phyloP scores from a whole-genome alignment of 2,329 filamentous ascomycete species.

The Microsporum audouinii region DNA sequence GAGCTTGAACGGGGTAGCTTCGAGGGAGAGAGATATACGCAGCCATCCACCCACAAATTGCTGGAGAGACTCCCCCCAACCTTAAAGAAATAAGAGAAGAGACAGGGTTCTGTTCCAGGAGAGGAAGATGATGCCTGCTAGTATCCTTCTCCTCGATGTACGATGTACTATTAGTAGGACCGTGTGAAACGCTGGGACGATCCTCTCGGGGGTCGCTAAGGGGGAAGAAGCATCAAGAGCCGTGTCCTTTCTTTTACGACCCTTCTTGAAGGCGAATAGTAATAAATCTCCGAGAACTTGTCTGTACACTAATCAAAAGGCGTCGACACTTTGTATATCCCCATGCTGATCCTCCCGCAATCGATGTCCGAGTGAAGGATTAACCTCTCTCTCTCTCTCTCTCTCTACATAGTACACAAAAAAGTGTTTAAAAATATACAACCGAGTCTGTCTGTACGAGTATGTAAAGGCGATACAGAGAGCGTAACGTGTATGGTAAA shows the following conservation, averaged over 20 bases:
- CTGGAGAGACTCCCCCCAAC: background rate
- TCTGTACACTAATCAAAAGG: too few relatives aligned
- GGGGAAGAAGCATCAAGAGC: too few relatives aligned
- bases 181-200: background rate
- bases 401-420: background rate
- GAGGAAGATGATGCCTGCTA: background rate
- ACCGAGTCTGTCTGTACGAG: background rate
- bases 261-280: too few relatives aligned
- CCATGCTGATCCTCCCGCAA: too few relatives aligned
- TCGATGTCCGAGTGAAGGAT: too few relatives aligned
- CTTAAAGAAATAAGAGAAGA: background rate
- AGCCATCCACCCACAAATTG: background rate
- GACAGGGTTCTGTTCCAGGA: background rate
- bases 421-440: too few relatives aligned
- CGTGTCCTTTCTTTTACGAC: too few relatives aligned
- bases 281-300: too few relatives aligned
- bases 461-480: background rate
- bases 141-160: too few relatives aligned
- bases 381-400: background rate
- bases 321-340: too few relatives aligned
- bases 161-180: background rate
- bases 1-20: background rate
- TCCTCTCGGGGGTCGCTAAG: background rate
- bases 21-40: background rate
- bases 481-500: background rate